Evolutionary conservation across 2,329 filamentous ascomycete genomes (phyloP).

Genomic region (Talaromyces sp.): DNA sequence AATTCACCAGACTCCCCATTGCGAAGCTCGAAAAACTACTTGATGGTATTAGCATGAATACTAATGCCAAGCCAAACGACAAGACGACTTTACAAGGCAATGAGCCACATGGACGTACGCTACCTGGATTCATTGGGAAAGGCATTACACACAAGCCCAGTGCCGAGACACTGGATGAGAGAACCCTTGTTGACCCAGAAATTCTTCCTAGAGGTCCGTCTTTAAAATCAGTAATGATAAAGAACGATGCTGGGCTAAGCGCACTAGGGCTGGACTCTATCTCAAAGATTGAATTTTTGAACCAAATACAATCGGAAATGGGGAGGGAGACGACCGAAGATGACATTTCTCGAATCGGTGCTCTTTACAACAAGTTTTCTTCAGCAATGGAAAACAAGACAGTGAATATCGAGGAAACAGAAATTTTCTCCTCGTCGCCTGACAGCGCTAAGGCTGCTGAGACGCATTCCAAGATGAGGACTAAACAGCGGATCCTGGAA

Average conservation of each 20-base stretch:
- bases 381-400: neutral
- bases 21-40: slow-evolving; percentile 7
- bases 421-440: slow-evolving; percentile 1
- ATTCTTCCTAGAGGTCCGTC: neutral
- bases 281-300: slow-evolving; percentile 7
- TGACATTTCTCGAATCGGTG: neutral
- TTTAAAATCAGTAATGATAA: slow-evolving; percentile 3
- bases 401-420: slow-evolving; percentile 1
- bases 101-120: neutral
- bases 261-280: slow-evolving; percentile 4
- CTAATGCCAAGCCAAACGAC: neutral
- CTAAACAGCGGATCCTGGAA: slow-evolving; percentile 6
- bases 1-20: slow-evolving; percentile 4
- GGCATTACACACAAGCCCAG: neutral
- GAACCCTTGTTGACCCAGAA: slow-evolving; percentile 3
- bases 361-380: slow-evolving; percentile 5
- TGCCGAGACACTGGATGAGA: neutral
- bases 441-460: neutral
- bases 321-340: neutral
- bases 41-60: slow-evolving; percentile 1
- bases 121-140: neutral
- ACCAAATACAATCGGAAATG: neutral
- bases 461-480: slow-evolving; percentile 3
- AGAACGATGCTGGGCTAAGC: neutral
- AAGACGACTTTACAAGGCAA: neutral